Conservation (phyloP, 2,329 filamentous ascomycete species). For the Hansfordia pulvinata region DNA sequence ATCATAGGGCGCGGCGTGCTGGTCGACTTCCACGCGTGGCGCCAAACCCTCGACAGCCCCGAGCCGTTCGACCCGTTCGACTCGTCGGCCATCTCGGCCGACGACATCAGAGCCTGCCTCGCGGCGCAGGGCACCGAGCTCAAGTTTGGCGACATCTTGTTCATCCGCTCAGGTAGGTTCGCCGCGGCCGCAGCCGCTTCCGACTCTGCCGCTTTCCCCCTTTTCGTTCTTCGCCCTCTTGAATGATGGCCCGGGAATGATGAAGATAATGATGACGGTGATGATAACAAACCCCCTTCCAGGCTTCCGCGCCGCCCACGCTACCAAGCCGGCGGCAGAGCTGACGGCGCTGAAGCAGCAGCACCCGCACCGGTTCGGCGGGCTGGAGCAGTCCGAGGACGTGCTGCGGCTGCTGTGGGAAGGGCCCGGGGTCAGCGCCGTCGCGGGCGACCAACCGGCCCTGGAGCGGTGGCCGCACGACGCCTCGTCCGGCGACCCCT, state of each 20-base stretch:
- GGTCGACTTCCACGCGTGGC: conserved; percentile 36
- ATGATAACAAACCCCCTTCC: no score
- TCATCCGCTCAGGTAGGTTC: conserved; percentile 25
- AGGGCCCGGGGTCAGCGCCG: conserved; percentile 23
- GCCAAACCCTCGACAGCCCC: conserved; percentile 19
- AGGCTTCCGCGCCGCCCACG: conserved; percentile 28
- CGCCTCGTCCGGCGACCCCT: conserved; percentile 5
- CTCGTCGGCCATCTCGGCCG: conserved; percentile 19
- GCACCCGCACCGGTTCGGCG: conserved; percentile 27
- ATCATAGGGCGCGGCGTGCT: conserved; percentile 32
- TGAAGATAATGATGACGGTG: no score
- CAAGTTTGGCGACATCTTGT: conserved; percentile 36
- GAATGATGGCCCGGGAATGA: no score
- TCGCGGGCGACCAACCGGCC: conserved; percentile 27
- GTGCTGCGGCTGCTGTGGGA: conserved; percentile 27
- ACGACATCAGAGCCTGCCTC: conserved; percentile 27
- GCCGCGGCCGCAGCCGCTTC: not conserved
- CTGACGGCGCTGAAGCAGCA: conserved; percentile 21
- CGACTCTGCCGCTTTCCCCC: no score
- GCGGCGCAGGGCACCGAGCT: conserved; percentile 31
- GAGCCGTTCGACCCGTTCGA: conserved; percentile 19
- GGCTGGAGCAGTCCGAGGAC: conserved; percentile 29
- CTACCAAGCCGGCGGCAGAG: conserved; percentile 20
- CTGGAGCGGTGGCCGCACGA: conserved; percentile 23
- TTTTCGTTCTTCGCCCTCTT: no score